A percentile compares a stretch with the other conserved stretches of the same genome.
Conservation (phyloP, 306 rosid genomes). For the Hylodesmum podocarpum region DNA sequence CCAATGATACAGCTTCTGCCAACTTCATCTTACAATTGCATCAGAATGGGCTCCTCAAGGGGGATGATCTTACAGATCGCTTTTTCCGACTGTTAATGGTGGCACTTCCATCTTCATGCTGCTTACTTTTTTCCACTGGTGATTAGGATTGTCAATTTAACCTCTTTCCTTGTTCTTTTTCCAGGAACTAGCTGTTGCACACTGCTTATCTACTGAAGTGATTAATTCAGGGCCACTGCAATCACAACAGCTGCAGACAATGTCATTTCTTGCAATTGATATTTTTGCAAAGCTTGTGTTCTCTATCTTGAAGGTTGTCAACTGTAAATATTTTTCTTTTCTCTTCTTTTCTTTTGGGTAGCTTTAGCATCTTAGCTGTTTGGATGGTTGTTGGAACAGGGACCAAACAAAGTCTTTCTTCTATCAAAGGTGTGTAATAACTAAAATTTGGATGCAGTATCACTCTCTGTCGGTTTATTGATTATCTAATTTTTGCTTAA, state of each 20-base stretch:
- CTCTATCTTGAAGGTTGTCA: slow-evolving; percentile 73
- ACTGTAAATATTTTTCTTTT: background rate
- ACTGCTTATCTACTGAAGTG: slow-evolving; percentile 76
- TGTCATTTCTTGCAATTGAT: slow-evolving; percentile 86
- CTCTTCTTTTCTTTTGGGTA: background rate
- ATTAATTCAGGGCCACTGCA: slow-evolving; percentile 62
- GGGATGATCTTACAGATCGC: slow-evolving; percentile 87
- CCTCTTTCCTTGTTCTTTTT: background rate
- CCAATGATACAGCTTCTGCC: slow-evolving; percentile 61
- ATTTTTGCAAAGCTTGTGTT: slow-evolving; percentile 74
- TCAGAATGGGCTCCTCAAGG: slow-evolving; percentile 83
- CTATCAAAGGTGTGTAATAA: slow-evolving; percentile 66
- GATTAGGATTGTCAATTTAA: background rate
- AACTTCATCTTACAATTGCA: slow-evolving; percentile 74
- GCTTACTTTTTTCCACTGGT: background rate
- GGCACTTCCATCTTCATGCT: slow-evolving; percentile 17
- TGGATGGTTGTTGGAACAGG: slow-evolving; percentile 52
- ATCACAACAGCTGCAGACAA: slow-evolving; percentile 60
- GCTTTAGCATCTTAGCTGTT: slow-evolving; percentile 14
- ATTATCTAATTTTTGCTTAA: slow-evolving; percentile 12
- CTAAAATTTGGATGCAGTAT: background rate
- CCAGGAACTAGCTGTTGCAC: slow-evolving; percentile 79
- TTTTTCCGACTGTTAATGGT: slow-evolving; percentile 81
- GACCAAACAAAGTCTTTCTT: slow-evolving; percentile 60
- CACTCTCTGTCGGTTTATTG: background rate